These are phyloP conservation scores for Escovopsis sp. DNA, from an alignment of 2,329 filamentous ascomycete species.

Conservation along the genomic window DNA sequence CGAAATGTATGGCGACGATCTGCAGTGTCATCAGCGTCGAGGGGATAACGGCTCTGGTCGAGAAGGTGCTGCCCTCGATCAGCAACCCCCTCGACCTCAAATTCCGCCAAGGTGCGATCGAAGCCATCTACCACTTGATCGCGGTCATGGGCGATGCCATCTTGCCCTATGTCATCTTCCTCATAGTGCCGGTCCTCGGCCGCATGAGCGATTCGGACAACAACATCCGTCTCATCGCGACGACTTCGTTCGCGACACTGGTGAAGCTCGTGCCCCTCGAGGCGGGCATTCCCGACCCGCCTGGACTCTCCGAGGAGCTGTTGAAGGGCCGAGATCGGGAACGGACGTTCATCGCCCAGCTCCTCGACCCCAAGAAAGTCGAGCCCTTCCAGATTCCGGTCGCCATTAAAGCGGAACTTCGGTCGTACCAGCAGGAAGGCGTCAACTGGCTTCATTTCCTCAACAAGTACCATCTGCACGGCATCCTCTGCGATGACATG, in stretches of 20 bases:
- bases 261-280: constrained; percentile 96
- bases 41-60: constrained; percentile 90
- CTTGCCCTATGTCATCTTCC: constrained; percentile 93
- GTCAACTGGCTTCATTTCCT: constrained; percentile 98
- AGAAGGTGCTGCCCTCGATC: constrained; percentile 83
- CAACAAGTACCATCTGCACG: constrained; percentile 94
- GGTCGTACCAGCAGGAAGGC: constrained; percentile 95
- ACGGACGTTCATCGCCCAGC: constrained; percentile 89
- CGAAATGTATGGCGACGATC: constrained; percentile 92
- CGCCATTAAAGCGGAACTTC: constrained; percentile 88
- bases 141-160: constrained; percentile 97
- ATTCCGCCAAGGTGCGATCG: constrained; percentile 83
- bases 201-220: constrained; percentile 98
- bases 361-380: constrained; percentile 92
- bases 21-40: constrained; percentile 93
- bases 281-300: constrained; percentile 92
- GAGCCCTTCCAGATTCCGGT: constrained; percentile 89
- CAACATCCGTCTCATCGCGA: constrained; percentile 84
- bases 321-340: constrained; percentile 85
- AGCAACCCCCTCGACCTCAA: constrained; percentile 80
- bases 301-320: constrained; percentile 76
- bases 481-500: constrained; percentile 98
- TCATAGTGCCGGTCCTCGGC: constrained; percentile 91
- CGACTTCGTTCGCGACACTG: constrained; percentile 89
- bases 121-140: constrained; percentile 92